Conservation (phyloP, 1,139 yeast genomes). For the Diutina rugosa region DNA sequence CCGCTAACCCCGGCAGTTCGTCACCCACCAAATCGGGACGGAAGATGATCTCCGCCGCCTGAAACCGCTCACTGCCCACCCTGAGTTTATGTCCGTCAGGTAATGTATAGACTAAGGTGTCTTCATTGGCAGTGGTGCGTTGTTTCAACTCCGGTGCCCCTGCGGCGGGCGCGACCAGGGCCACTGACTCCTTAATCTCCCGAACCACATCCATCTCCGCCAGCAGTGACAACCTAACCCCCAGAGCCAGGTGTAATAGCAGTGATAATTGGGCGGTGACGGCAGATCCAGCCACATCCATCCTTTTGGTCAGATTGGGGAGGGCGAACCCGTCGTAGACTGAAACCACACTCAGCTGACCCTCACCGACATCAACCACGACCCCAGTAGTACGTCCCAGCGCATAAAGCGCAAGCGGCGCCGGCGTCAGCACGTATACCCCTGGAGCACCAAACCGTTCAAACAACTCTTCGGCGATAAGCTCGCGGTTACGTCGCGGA, state of each 20-base stretch:
- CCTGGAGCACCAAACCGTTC: conserved; percentile 86
- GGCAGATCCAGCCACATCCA: conserved; percentile 82
- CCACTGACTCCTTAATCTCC: conserved; percentile 54
- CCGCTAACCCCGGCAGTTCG: conserved; percentile 61
- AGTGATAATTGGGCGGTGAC: conserved; percentile 64
- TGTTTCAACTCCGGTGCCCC: not conserved
- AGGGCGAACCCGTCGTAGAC: conserved; percentile 81
- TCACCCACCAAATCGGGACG: conserved; percentile 70
- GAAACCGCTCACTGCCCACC: conserved; percentile 55
- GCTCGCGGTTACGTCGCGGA: conserved; percentile 58
- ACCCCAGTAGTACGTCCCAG: conserved; percentile 87
- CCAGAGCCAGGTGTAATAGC: conserved; percentile 51
- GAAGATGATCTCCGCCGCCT: conserved; percentile 68
- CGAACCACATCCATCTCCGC: conserved; percentile 78
- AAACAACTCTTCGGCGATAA: conserved; percentile 64
- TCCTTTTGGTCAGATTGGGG: conserved; percentile 58
- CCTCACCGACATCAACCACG: conserved; percentile 85
- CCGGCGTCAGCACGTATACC: conserved; percentile 69
- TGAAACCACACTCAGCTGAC: conserved; percentile 80
- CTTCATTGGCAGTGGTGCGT: conserved; percentile 8
- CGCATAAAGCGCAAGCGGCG: conserved; percentile 76
- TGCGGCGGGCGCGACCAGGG: conserved; percentile 5
- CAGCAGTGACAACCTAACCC: conserved; percentile 48
- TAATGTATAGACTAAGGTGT: conserved; percentile 34
- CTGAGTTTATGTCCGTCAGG: conserved; percentile 72